Base-by-base conservation (phyloP, 2,329 filamentous ascomycete genomes). In the Teratosphaeria nubilosa region DNA sequence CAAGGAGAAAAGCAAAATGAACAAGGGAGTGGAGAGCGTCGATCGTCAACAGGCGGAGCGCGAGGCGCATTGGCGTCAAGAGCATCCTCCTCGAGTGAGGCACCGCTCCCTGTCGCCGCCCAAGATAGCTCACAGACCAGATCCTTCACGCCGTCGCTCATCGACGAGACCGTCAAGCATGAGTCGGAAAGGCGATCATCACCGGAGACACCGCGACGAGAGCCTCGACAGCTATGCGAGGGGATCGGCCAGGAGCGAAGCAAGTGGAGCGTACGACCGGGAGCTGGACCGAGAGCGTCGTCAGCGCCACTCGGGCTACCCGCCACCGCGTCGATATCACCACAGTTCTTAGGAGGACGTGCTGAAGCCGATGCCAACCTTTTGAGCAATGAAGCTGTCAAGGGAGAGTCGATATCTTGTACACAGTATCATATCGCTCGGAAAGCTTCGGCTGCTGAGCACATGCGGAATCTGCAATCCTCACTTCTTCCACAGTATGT, bases 291-390 rank as follows among this genome's bases (percentile, higher is more conserved):
- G 65, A 24, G 61, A 70, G 54, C 67, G 67, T 22, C 65, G 57
- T 20, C 60, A 62, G 24, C 67, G 67, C 41, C 66, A 70, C 58
- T 65, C 65, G 59, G 66, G 67, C 30, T 62, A 64, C 53, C 61
- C 66, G 54, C 69, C 68, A 22, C 64, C 68, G 48, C 62, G 64
- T 56, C 64, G 63, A 51, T 69, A 70, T 58, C 68, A 68, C 53
- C 65, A 68, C 68, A 69, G 67, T 62, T 70, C 69, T 20, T 70
- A 65, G 69, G 66, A 68, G 58, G 62, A 59, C 58, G 64, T 70
- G 41, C 51, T 70, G 64, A 62, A 57, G 30, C 68, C 68, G 58
- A 69, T 70, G 67, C 67, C 66, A 51, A 63, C 65, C n/a, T 64
- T 66, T 32, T 67, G 52, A 60, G 27, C 5, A 11, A 24, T 5